phyloP scores from a whole-genome alignment of 768 basidiomycete species.

The Podaxis rugospora region DNA sequence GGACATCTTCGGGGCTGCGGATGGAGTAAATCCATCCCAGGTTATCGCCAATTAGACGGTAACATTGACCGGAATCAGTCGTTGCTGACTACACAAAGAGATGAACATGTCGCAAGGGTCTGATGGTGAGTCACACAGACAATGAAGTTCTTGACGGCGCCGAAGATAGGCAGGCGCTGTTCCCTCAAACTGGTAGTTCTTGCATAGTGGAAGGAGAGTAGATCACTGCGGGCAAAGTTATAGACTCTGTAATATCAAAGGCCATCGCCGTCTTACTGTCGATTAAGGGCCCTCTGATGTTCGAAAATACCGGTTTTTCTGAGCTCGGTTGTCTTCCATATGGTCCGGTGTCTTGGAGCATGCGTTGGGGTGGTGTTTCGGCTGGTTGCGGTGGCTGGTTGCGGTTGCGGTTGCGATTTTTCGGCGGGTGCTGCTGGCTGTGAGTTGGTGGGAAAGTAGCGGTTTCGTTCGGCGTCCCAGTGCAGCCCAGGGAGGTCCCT shows the following conservation, averaged over 20 bases:
- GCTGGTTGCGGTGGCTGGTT: not conserved
- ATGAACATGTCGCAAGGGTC: not conserved
- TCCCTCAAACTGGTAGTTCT: not conserved
- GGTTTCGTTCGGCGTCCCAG: constrained; percentile 45
- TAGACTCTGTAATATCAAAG: not conserved
- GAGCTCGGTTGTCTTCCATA: not conserved
- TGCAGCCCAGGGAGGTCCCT: constrained; percentile 51
- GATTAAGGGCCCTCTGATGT: not conserved
- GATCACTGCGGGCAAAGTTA: not conserved
- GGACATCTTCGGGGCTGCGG: not conserved
- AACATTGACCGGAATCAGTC: not conserved
- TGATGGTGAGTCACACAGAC: not conserved
- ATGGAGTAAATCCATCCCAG: constrained; percentile 35
- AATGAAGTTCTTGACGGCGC: constrained; percentile 1
- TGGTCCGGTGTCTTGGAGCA: not conserved
- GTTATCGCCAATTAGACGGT: constrained; percentile 34
- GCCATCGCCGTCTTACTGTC: not conserved
- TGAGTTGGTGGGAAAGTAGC: constrained; percentile 54
- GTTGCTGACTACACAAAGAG: not conserved
- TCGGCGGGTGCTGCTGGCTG: constrained; percentile 21
- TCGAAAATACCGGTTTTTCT: not conserved
- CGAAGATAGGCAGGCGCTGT: constrained; percentile 5
- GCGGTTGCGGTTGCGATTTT: constrained; percentile 11
- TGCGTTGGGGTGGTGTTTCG: not conserved
- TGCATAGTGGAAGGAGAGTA: not conserved